Conservation (phyloP, 805 yeast genomes). For the Ogataea methanolica region DNA sequence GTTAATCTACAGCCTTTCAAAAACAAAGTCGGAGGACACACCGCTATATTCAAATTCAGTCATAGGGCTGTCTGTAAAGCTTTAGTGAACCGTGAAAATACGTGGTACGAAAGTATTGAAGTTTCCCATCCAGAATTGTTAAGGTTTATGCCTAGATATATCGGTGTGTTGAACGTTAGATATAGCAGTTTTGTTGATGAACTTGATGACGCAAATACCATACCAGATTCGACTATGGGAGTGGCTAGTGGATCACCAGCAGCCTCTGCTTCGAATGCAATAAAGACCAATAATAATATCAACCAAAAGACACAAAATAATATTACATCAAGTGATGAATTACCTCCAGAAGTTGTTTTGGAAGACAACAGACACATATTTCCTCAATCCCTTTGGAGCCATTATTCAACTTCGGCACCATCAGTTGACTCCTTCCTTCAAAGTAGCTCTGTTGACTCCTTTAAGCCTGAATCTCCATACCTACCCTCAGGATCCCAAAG, state of each 20-base stretch:
- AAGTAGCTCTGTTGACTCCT: slow-evolving; percentile 1
- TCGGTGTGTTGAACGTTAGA: slow-evolving; percentile 90
- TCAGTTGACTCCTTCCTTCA: slow-evolving; percentile 27
- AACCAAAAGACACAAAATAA: neutral
- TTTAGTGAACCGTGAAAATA: slow-evolving; percentile 81
- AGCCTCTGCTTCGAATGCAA: neutral
- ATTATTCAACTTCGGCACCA: slow-evolving; percentile 43
- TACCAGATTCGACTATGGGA: slow-evolving; percentile 2
- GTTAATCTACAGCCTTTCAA: slow-evolving; percentile 89
- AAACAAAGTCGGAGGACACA: slow-evolving; percentile 97
- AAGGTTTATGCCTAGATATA: slow-evolving; percentile 86
- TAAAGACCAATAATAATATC: neutral
- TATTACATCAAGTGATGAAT: slow-evolving; percentile 3
- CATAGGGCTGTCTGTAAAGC: slow-evolving; percentile 93
- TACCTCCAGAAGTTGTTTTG: slow-evolving; percentile 78
- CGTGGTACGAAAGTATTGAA: slow-evolving; percentile 90
- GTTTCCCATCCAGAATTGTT: slow-evolving; percentile 68
- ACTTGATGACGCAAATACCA: slow-evolving; percentile 14
- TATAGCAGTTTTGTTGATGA: slow-evolving; percentile 43
- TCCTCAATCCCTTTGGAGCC: slow-evolving; percentile 72
- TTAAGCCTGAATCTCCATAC: slow-evolving; percentile 1
- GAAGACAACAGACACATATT: slow-evolving; percentile 91
- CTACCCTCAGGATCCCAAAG: slow-evolving; percentile 6
- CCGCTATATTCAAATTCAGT: slow-evolving; percentile 90
- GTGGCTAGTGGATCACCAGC: slow-evolving; percentile 3